Conservation (phyloP, 2,329 filamentous ascomycete genomes). For the Plenodomus tracheiphilus region DNA sequence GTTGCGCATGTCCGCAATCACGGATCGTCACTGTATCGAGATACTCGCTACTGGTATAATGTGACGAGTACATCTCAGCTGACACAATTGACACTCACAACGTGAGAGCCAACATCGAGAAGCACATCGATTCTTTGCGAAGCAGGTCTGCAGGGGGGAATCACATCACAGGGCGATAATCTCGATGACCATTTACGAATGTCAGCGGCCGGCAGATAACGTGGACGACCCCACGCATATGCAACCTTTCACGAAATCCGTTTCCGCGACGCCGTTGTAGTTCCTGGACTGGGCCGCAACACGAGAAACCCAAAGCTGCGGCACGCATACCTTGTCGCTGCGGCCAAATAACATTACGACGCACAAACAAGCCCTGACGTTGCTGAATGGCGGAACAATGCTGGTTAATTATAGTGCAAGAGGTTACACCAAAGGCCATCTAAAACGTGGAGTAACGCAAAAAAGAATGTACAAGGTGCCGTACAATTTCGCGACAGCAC, state of each 20-base stretch:
- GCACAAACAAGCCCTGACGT: conserved; percentile 9
- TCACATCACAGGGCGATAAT: neutral
- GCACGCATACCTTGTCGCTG: conserved; percentile 2
- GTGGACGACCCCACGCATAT: conserved; percentile 2
- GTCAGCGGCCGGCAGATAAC: conserved; percentile 1
- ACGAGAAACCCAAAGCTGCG: conserved; percentile 10
- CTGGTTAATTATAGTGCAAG: conserved; percentile 6
- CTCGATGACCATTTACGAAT: neutral
- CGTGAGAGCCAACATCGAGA: neutral
- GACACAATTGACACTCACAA: neutral
- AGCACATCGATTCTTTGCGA: neutral
- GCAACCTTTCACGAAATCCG: neutral
- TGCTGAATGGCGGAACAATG: conserved; percentile 11
- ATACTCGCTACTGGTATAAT: neutral
- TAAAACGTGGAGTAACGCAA: conserved; percentile 7
- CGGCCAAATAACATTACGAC: neutral
- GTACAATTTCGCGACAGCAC: conserved; percentile 4
- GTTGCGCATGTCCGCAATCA: neutral
- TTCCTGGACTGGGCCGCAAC: conserved; percentile 8
- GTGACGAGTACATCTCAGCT: neutral
- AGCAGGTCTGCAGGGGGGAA: neutral
- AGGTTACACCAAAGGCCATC: conserved; percentile 12
- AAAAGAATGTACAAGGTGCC: conserved; percentile 4
- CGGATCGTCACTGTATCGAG: neutral
- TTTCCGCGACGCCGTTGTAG: conserved; percentile 9